Base-by-base conservation (phyloP, 768 basidiomycete species). In the Clavulina sp. region DNA sequence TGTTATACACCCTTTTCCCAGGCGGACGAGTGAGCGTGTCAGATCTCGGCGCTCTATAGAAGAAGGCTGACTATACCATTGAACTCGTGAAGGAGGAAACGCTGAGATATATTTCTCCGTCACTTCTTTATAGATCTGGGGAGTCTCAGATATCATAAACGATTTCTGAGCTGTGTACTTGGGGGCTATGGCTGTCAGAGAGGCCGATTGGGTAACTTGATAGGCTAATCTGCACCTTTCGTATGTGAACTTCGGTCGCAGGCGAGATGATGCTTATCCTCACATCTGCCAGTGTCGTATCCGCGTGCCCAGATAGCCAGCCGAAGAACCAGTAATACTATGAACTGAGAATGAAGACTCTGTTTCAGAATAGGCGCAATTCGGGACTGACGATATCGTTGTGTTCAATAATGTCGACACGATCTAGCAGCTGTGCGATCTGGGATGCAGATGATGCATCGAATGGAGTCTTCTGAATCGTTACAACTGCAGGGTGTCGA, bases 181-280 rank as follows among this genome's bases (percentile, higher is more conserved):
- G n/a, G 36, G 38, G 53, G 16, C 1, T 6, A 41, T 28, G 7
- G 1, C n/a, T 5, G 30, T 19, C 24, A 24, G 46, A 13, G 9
- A 28, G 18, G 6, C 21, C 4, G 36, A n/a, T 16, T 9, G 7
- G 31, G 41, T 52, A 21, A 54, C 6, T 19, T 23, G 31, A 49
- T 7, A 34, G 48, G 2, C 16, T 49, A 16, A 33, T 26, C 47
- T 59, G 29, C 33, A 80, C 84, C 73, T 95, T 95, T 55, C 73
- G 73, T 53, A 97, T 80, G 60, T 97, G 91, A 3, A 80, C 76
- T 5, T 89, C 84, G 0, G 88, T 96, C 1, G 88, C 88, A 16
- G 93, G 93, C 56, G 73, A 83, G 49, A 95, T 80, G 18, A 89
- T 69, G 55, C 78, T 84, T 57, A 97, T 74, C 66, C 86, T 86